Base-by-base conservation (phyloP, 2,329 filamentous ascomycete genomes). In the Epichloe scottii region DNA sequence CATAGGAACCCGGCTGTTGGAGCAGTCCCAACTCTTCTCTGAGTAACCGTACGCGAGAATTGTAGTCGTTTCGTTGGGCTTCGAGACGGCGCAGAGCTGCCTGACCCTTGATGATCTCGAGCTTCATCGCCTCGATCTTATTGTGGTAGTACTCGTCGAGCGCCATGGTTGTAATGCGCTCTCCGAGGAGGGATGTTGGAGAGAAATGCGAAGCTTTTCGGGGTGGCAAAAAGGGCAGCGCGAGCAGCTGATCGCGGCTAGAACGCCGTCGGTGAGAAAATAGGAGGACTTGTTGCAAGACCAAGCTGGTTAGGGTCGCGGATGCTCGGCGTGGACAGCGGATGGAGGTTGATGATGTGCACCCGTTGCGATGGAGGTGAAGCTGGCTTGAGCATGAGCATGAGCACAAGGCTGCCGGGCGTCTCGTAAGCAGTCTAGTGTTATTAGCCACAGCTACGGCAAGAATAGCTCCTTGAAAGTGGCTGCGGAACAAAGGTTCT, bases 81-180 rank as follows among this genome's bases (percentile, higher is more conserved):
- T 98, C 93, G 62, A 98, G 81, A 66, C 93, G 84, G 60, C 93
- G 86, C 56, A 98, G 78, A 53, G 95, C 89, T 51, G 93, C 91
- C 74, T 98, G 93, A 51, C 93, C 91, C 73, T 97, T 91, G 69
- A 98, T 91, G 68, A 98, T 98, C 81, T 98, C 91, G 69, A 98
- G 89, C 85, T 97, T 97, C 87, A 97, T 95, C 69, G 87, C 84
- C 87, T 98, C 93, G 74, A 97, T 97, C 79, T 98, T 98, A 79
- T 97, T 97, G 75, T 93, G 88, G 72, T 95, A 98, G 76, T 96
- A 98, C 72, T 87, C 95, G 72, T 97, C 93, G 74, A 98, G 87
- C 81, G 91, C 90, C 93, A 98, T 98, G 68, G 67, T 84, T 21
- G 42, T 21, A 23, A 45, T 46, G 42, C 23, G 42, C 48, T 45